Percentiles rank a stretch among this genome's conserved stretches.
Evolutionary conservation across 129 eudicot genomes (phyloP).

Genomic region (Dittrichia graveolens): DNA sequence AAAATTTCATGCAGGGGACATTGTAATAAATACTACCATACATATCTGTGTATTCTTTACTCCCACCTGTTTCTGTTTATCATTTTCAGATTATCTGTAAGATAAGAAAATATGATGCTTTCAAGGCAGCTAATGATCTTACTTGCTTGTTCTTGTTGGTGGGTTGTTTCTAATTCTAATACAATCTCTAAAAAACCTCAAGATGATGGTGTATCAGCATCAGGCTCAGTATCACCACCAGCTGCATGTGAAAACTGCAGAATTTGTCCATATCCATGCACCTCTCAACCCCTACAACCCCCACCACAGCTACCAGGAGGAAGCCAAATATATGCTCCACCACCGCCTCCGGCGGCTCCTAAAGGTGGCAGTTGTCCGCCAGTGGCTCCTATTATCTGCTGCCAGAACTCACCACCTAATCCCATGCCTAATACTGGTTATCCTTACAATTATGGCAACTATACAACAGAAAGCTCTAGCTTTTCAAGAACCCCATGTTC

Average conservation of each 20-base stretch:
- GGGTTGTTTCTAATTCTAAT: slow-evolving; percentile 18
- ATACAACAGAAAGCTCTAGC: slow-evolving; percentile 26
- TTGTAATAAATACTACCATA: slow-evolving; percentile 8
- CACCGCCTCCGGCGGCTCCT: slow-evolving; percentile 32
- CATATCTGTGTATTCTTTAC: background rate
- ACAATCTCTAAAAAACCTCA: slow-evolving; percentile 27
- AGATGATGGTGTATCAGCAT: slow-evolving; percentile 33
- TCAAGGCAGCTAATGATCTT: slow-evolving; percentile 9
- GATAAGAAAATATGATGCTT: slow-evolving; percentile 18
- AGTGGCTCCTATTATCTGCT: slow-evolving; percentile 37
- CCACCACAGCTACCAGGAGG: slow-evolving; percentile 42
- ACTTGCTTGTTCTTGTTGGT: slow-evolving; percentile 16
- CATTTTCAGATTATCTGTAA: background rate
- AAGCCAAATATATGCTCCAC: slow-evolving; percentile 39
- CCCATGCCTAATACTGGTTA: slow-evolving; percentile 47
- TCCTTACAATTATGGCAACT: slow-evolving; percentile 33
- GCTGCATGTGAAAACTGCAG: slow-evolving; percentile 38
- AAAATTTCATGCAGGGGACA: slow-evolving; percentile 10
- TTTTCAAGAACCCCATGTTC: slow-evolving; percentile 10
- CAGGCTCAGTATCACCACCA: slow-evolving; percentile 17
- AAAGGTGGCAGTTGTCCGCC: slow-evolving; percentile 45
- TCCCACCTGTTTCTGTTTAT: slow-evolving; percentile 12
- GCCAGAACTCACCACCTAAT: slow-evolving; percentile 41
- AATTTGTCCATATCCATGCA: slow-evolving; percentile 44
- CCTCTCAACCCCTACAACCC: slow-evolving; percentile 27